Conservation (phyloP, 2,329 filamentous ascomycete genomes). For the Tolypocladium sp. region DNA sequence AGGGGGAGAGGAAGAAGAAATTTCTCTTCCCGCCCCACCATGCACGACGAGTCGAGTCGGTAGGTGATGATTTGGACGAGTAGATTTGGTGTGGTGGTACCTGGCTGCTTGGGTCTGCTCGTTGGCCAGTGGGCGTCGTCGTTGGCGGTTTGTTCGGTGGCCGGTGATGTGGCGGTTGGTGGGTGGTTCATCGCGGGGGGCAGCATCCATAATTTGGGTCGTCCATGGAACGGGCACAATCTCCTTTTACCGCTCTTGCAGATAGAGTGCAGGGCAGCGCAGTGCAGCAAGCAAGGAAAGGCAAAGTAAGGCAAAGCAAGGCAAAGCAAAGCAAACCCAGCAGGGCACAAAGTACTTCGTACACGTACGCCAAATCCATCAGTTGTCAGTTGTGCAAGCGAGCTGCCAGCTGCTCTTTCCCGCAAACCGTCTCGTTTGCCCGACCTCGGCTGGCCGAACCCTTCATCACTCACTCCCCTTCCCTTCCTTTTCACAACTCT, state of each 20-base stretch:
- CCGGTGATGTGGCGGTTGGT: conserved; percentile 2
- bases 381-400: neutral
- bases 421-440: neutral
- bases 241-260: neutral
- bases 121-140: neutral
- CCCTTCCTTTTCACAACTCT: neutral
- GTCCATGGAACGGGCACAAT: neutral
- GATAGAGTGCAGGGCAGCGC: neutral
- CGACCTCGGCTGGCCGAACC: neutral
- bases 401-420: neutral
- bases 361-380: neutral
- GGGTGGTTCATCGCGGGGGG: neutral
- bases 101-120: neutral
- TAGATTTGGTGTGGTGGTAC: neutral
- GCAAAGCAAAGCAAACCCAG: neutral
- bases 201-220: neutral
- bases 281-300: no score
- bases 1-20: neutral
- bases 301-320: no score
- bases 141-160: neutral
- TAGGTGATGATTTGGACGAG: neutral
- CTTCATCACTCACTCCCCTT: neutral
- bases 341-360: neutral
- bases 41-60: neutral
- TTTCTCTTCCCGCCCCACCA: neutral